Evolutionary conservation across 73 alveolate genomes (phyloP).

Genomic region (Chromera velia): DNA sequence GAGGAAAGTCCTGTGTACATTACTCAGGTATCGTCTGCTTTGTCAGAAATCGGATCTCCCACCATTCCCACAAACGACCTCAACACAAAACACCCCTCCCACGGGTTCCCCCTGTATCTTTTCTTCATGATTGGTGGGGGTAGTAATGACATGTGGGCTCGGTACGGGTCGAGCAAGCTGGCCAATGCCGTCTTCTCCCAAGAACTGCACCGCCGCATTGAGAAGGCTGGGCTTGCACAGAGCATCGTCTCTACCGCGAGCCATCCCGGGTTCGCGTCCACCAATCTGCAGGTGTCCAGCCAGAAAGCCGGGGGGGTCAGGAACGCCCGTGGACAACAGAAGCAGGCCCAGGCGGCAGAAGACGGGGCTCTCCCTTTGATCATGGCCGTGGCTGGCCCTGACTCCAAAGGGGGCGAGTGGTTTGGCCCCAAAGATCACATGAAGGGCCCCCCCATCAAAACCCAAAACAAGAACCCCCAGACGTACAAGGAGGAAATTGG

Average conservation of each 20-base stretch:
- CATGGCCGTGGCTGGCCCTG: slow-evolving; percentile 40
- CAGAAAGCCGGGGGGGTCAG: slow-evolving; percentile 32
- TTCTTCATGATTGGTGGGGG: slow-evolving; percentile 12
- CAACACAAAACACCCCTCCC: slow-evolving; percentile 32
- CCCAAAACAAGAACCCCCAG: slow-evolving; percentile 10
- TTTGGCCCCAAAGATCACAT: slow-evolving; percentile 19
- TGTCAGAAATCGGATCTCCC: slow-evolving; percentile 20
- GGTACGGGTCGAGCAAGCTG: slow-evolving; percentile 34
- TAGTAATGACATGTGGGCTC: slow-evolving; percentile 44
- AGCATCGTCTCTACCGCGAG: neutral
- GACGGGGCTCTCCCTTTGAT: slow-evolving; percentile 32
- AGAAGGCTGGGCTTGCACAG: slow-evolving; percentile 9
- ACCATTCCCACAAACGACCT: slow-evolving; percentile 9
- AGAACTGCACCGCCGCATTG: slow-evolving; percentile 28
- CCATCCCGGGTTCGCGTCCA: neutral
- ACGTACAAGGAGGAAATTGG: slow-evolving; percentile 14
- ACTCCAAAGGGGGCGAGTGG: slow-evolving; percentile 21
- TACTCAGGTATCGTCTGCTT: slow-evolving; percentile 31
- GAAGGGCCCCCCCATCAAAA: slow-evolving; percentile 27
- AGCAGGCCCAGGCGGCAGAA: neutral
- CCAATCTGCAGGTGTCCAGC: slow-evolving; percentile 13
- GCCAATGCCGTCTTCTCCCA: slow-evolving; percentile 21
- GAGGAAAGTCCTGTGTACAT: slow-evolving; percentile 26
- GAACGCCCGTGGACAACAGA: neutral
- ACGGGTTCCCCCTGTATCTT: slow-evolving; percentile 19